These are phyloP conservation scores for Cymbidium sinense DNA, from an alignment of 106 monocot species.

Conservation along the genomic window DNA sequence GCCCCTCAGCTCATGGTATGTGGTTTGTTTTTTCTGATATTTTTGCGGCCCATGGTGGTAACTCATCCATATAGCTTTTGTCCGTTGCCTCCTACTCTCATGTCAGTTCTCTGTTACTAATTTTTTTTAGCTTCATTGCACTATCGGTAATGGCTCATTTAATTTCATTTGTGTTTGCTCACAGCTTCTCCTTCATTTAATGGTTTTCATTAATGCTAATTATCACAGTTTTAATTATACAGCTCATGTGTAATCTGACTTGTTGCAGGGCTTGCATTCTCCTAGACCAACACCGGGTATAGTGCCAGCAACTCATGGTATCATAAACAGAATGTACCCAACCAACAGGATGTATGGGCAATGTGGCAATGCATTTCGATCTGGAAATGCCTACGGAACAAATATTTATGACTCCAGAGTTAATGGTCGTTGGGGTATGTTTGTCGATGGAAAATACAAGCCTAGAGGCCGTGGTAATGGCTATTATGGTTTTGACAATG, in stretches of 20 bases:
- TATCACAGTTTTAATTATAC: not conserved
- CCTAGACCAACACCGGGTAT: slow-evolving; percentile 26
- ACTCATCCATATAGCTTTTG: not conserved
- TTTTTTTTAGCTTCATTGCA: not conserved
- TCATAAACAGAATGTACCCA: slow-evolving; percentile 40
- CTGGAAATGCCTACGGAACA: slow-evolving; percentile 21
- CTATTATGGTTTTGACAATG: slow-evolving; percentile 39
- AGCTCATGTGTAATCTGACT: slow-evolving; percentile 2
- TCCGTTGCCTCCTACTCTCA: not conserved
- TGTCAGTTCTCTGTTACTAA: not conserved
- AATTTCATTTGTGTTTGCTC: not conserved
- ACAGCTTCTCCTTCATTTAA: not conserved
- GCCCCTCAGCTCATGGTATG: slow-evolving; percentile 48
- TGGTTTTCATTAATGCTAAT: not conserved
- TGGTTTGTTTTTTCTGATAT: not conserved
- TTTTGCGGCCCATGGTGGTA: not conserved
- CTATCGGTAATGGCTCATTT: not conserved
- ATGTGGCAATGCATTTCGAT: slow-evolving; percentile 24
- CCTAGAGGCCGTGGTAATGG: slow-evolving; percentile 51
- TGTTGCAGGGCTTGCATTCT: slow-evolving; percentile 34
- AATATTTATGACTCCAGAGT: slow-evolving; percentile 36
- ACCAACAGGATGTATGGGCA: slow-evolving; percentile 50
- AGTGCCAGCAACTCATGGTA: slow-evolving; percentile 21
- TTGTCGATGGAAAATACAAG: slow-evolving; percentile 41
- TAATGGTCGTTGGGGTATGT: slow-evolving; percentile 25